Conservation (phyloP, 176 grass and related monocot genomes). For the Oryza coarctata region DNA sequence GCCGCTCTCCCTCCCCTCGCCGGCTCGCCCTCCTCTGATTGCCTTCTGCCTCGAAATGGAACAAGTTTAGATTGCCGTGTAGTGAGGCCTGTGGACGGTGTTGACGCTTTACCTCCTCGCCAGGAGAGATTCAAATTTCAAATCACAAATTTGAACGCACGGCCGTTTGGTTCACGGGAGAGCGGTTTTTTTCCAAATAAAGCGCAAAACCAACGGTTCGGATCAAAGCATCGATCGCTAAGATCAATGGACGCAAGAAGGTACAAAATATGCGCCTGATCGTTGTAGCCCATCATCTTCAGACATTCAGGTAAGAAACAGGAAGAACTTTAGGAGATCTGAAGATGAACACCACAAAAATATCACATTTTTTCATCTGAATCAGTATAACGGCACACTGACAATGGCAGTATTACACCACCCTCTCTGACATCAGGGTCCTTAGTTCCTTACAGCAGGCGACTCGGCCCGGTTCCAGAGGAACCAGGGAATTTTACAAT, state of each 20-base stretch:
- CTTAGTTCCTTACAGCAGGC: neutral
- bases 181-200: neutral
- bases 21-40: neutral
- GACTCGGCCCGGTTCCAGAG: slow-evolving; percentile 13
- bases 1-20: neutral
- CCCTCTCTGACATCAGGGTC: neutral
- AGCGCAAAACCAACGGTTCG: neutral
- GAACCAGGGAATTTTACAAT: slow-evolving; percentile 36
- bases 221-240: neutral
- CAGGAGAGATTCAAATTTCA: neutral
- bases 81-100: neutral
- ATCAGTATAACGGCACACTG: slow-evolving; percentile 21
- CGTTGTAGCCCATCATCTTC: neutral
- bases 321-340: neutral
- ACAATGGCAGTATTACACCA: neutral
- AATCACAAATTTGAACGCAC: neutral
- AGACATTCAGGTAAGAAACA: neutral
- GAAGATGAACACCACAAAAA: neutral
- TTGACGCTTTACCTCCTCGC: neutral
- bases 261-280: neutral
- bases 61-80: neutral
- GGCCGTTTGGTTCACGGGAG: neutral
- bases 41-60: slow-evolving; percentile 22
- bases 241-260: too few species aligned
- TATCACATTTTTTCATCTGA: slow-evolving; percentile 28